Evolutionary conservation across 352 stramenopile genomes (phyloP).

Genomic region (Globisporangium okanoganense): DNA sequence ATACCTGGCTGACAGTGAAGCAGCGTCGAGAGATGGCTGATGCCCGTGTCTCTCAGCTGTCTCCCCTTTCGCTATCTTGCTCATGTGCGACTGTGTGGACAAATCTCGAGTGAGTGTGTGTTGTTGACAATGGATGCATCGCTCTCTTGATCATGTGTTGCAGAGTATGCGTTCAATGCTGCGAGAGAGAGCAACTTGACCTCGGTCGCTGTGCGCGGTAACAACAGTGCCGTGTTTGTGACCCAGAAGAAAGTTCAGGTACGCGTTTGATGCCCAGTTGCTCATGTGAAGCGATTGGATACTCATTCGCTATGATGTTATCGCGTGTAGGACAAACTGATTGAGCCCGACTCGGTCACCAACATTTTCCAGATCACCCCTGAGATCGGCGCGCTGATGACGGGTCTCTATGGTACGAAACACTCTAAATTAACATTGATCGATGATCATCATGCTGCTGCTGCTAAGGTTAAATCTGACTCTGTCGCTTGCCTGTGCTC

Average conservation of each 20-base stretch:
- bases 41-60: not conserved
- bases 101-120: not conserved
- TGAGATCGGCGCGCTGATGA: conserved; percentile 95
- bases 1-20: not conserved
- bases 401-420: conserved; percentile 78
- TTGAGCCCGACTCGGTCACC: conserved; percentile 94
- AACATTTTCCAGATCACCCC: conserved; percentile 97
- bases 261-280: not conserved
- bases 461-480: no score
- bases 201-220: conserved; percentile 94
- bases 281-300: not conserved
- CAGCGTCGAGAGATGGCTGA: not conserved
- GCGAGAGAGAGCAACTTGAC: conserved; percentile 93
- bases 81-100: not conserved
- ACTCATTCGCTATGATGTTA: not conserved
- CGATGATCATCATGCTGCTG: no score
- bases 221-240: conserved; percentile 93
- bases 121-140: not conserved
- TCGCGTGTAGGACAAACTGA: conserved; percentile 82
- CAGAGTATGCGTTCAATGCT: conserved; percentile 99
- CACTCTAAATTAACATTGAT: not conserved
- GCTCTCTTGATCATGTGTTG: not conserved
- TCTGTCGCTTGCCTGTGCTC: not conserved
- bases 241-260: conserved; percentile 99
- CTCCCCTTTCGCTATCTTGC: not conserved